Evolutionary conservation across 805 yeast species (phyloP), one percentile per base, ranked within the genome.

Genomic region (Wickerhamiella galacta): DNA sequence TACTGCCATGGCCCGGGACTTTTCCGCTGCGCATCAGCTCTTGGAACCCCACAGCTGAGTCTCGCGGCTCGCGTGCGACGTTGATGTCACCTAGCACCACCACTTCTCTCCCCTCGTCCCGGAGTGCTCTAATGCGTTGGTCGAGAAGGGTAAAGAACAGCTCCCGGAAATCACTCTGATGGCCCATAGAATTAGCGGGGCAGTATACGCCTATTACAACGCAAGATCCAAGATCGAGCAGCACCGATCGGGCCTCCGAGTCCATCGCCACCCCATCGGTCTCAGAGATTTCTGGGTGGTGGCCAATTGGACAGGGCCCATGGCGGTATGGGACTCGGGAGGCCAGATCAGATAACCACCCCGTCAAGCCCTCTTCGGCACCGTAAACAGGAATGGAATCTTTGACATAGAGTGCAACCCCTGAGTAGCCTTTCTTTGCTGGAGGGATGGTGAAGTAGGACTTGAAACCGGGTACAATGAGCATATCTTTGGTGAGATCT

Each of bases 291-390:
- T 46, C 52, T 2, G 71, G 72, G 45, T 82, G 83, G 0, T 90
- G 92, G 16, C 95, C 93, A 25, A 82, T 78, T 4, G 66, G 48
- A 37, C 27, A 19, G 42, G 41, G 11, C 46, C 53, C 30, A 45
- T 45, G 33, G 49, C 52, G 17, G 41, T 30, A 30, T 43, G 39
- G 12, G 35, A 27, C 6, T 28, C 31, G 44, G 52, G 17, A 8
- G 16, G 28, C 25, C 6, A 31, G 20, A 14, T 28, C 31, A 2
- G 21, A 18, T 3, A 41, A 48, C 38, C 58, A 55, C 0, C 96
- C 98, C 0, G 95, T 77, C 6, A 90, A 59, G 0, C 98, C 98
- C 52, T 87, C 94, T 49, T 90, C 96, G 0, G 85, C 95, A 41
- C 68, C 70, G 3, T 66, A 32, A 1, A 82, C 81, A 2, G 62